phyloP scores from a whole-genome alignment of 2,329 filamentous ascomycete genomes.

The Beauveria varroae region DNA sequence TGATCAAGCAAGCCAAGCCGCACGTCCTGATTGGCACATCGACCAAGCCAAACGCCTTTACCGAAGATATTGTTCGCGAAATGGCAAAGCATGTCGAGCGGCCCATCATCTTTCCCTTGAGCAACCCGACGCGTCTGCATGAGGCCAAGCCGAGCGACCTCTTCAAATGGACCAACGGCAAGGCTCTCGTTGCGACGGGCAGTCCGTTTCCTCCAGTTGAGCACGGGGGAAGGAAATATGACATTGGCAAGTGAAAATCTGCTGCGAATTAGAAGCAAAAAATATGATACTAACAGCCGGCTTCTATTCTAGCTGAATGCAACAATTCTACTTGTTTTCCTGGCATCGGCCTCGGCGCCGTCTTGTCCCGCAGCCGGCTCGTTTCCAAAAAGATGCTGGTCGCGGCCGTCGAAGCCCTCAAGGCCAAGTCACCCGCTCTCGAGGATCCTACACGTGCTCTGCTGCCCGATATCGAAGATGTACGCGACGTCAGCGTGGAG shows the following conservation, averaged over 20 bases:
- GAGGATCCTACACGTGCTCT: slow-evolving; percentile 55
- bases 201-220: slow-evolving; percentile 70
- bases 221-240: slow-evolving; percentile 36
- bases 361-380: slow-evolving; percentile 59
- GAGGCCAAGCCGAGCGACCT: slow-evolving; percentile 74
- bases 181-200: slow-evolving; percentile 73
- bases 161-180: slow-evolving; percentile 69
- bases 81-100: slow-evolving; percentile 63
- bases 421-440: slow-evolving; percentile 63
- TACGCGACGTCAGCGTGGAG: slow-evolving; percentile 67
- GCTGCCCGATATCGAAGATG: slow-evolving; percentile 67
- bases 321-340: slow-evolving; percentile 86
- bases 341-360: slow-evolving; percentile 72
- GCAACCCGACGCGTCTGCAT: slow-evolving; percentile 77
- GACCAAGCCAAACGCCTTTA: slow-evolving; percentile 50
- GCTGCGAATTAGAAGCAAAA: too few species aligned
- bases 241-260: slow-evolving; percentile 30
- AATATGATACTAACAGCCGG: background rate
- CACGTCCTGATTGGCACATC: slow-evolving; percentile 81
- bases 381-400: slow-evolving; percentile 76
- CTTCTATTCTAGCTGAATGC: slow-evolving; percentile 51
- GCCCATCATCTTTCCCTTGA: slow-evolving; percentile 75
- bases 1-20: slow-evolving; percentile 65
- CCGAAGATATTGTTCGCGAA: background rate
- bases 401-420: slow-evolving; percentile 67